Evolutionary conservation across 208 protist species (phyloP).

Genomic region (Acanthamoeba castellanii): DNA sequence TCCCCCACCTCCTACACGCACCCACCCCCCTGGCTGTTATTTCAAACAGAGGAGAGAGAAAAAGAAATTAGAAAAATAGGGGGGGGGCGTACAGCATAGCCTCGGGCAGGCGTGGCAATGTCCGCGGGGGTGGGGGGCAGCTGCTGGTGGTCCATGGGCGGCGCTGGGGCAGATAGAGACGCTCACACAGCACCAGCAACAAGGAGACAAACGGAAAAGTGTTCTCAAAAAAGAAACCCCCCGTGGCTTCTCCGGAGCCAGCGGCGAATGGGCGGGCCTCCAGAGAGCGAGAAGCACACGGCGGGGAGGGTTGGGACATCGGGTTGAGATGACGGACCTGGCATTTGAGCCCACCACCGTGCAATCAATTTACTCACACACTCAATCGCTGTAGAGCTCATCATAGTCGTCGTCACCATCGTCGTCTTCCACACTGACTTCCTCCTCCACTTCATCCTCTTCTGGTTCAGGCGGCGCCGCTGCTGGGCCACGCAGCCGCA

Average conservation of each 20-base stretch:
- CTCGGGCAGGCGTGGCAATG: not conserved
- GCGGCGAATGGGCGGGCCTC: no score
- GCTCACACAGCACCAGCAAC: not conserved
- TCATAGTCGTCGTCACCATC: not conserved
- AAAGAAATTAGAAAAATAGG: not conserved
- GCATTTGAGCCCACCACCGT: no score
- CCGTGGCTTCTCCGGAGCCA: no score
- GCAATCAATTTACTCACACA: no score
- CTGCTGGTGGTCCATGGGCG: not conserved
- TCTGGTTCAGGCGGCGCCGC: no score
- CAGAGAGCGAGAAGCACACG: no score
- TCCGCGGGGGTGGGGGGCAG: no score
- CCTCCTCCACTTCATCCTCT: not conserved
- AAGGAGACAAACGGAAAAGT: not conserved
- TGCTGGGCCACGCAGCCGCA: not conserved
- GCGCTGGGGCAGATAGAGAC: no score
- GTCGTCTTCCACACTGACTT: not conserved
- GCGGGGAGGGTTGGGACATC: no score
- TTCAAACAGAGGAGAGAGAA: no score
- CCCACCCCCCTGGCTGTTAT: not conserved
- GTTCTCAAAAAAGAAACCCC: no score
- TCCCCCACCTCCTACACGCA: not conserved
- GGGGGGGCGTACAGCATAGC: not conserved
- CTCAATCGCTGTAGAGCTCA: not conserved
- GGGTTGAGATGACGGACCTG: no score